Percentiles rank a stretch among this genome's conserved stretches.
Conservation (phyloP, 1,284 basidiomycete species). For the Ganoderma meredithae region DNA sequence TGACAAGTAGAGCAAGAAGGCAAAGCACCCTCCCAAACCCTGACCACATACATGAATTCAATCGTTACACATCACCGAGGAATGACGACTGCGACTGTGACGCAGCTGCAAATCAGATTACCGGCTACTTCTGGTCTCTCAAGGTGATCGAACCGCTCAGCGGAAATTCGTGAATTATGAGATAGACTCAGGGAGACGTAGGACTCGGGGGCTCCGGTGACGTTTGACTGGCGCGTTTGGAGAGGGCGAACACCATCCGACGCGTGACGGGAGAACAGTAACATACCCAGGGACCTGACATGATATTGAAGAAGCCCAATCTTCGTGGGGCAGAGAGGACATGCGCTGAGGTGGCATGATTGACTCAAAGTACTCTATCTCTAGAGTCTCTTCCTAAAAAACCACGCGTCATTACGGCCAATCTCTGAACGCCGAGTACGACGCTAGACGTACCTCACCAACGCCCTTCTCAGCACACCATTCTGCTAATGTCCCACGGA, state of each 20-base stretch:
- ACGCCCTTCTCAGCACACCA: slow-evolving; percentile 81
- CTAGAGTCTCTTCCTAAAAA: slow-evolving; percentile 84
- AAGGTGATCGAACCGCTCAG: background rate
- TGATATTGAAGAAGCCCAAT: slow-evolving; percentile 92
- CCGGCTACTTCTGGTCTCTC: background rate
- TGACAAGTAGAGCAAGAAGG: background rate
- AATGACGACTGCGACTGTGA: background rate
- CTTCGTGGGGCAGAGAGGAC: slow-evolving; percentile 86
- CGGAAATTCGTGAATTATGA: background rate
- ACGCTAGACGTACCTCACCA: slow-evolving; percentile 60
- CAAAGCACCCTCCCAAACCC: background rate
- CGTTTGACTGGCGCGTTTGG: background rate
- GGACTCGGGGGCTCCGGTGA: background rate
- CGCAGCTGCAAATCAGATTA: background rate
- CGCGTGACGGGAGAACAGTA: background rate
- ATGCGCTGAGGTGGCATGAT: slow-evolving; percentile 90
- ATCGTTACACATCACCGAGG: background rate
- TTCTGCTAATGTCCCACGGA: slow-evolving; percentile 77
- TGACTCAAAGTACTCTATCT: slow-evolving; percentile 94
- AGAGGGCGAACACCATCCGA: background rate
- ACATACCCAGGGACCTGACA: slow-evolving; percentile 74
- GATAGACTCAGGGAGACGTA: background rate
- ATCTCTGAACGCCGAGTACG: no score
- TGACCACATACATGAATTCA: background rate
- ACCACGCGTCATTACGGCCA: background rate